Base-by-base conservation (phyloP, 2,329 filamentous ascomycete species). In the Penicillium rolfsii region DNA sequence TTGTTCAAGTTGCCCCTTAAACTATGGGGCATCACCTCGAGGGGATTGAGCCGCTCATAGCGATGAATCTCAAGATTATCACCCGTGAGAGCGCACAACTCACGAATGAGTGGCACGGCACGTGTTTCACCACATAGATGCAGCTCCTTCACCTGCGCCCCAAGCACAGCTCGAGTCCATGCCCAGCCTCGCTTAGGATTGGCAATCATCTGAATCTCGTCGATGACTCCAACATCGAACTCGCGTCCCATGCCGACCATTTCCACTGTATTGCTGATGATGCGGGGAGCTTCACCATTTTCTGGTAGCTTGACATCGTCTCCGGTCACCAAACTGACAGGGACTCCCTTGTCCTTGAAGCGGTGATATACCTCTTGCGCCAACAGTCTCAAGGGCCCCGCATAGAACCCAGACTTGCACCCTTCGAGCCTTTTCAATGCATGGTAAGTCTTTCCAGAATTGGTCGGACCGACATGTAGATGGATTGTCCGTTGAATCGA, bases 201-300 rank as follows among this genome's bases (percentile, higher is more conserved):
- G 16, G 87, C 89, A 67, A 99, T 91, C 95, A 99, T 98, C 77
- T 99, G 95, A 59, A 99, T 98, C 79, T 99, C 95, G 73, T 99
- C 95, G 64, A 99, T 94, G 67, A 99, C 94, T 1, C 92, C 94
- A 38, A 99, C 93, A 45, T 98, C 94, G 33, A 91, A 87, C 2
- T 75, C 74, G 4, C 77, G 77, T 52, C 83, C 82, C 22, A 87
- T 67, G 6, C 85, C 85, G 26, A 88, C 83, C 89, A 99, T 99
- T 76, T 99, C 95, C 3, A 99, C 95, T 0, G 95, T 99, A 73
- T 95, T 97, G 72, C 92, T 94, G 59, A 84, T 85, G 71, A 96
- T 89, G 62, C 83, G 70, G 2, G 77, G 69, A 4, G 78, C 77
- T 55, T 87, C 80, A 9, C 84, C 79, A 50, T 64, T 49, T 52